Base-by-base conservation (phyloP, 2,329 filamentous ascomycete species). In the Elsinoe fawcettii region DNA sequence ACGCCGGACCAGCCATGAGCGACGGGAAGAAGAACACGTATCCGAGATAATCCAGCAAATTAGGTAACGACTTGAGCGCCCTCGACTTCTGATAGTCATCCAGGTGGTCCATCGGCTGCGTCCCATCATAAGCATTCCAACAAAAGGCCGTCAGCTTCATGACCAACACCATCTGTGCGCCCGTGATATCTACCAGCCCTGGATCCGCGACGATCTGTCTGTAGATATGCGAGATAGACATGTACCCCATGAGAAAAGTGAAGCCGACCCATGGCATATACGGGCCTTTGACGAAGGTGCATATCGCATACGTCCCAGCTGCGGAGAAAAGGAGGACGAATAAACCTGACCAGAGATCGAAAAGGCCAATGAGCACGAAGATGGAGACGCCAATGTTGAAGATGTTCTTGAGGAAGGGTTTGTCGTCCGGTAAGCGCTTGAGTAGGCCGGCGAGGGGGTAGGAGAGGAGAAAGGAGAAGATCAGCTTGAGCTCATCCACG, bases 231-330 rank as follows among this genome's bases (percentile, higher is more conserved):
- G 84, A 95, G 66, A 92, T 71, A 46, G 91, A 92, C 86, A 97
- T 88, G 73, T 99, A 92, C 57, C 85, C 86, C 92, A 99, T 97
- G 58, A 96, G 76, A 68, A 95, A 96, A 51, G 89, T 77, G 71
- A 99, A 99, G 59, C 85, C 90, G 51, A 96, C 79, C 93, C 93
- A 99, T 75, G 93, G 93, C 93, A 99, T 99, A 69, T 92, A 88
- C 0, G 90, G 89, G 18, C 90, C 91, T 63, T 90, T 81, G 44
- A 97, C 76, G 69, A 85, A 91, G 63, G 86, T 83, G 55, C 92
- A 87, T 64, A 99, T 93, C 62, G 80, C 77, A 69, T 96, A 99
- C 53, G 88, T 83, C 51, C 84, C 91, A 16, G 80, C 81, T 0
- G 92, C 84, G 68, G 88, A 90, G 68, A 95, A 84, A 59, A 87